Percentiles rank a stretch among this genome's conserved stretches.
Evolutionary conservation across 2,329 filamentous ascomycete species (phyloP).

Genomic region (Fusarium pininemorale): DNA sequence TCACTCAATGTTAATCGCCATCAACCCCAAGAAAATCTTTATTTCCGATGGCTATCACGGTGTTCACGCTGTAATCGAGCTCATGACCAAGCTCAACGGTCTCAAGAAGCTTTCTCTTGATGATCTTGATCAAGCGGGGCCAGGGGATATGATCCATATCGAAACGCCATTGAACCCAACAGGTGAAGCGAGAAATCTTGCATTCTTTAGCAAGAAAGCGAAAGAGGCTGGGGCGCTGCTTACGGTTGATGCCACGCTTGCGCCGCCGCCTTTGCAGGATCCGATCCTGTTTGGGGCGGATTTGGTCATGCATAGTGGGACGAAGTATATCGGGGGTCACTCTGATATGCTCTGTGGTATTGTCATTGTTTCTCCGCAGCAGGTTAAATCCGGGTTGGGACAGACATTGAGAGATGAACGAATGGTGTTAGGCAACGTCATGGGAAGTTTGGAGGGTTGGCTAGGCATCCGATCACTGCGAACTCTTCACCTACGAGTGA

Average conservation of each 20-base stretch:
- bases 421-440: constrained; percentile 78
- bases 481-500: constrained; percentile 84
- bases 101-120: constrained; percentile 78
- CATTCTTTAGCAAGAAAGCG: constrained; percentile 76
- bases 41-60: constrained; percentile 92
- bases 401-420: constrained; percentile 71
- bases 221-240: constrained; percentile 75
- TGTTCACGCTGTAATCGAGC: constrained; percentile 82
- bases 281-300: constrained; percentile 85
- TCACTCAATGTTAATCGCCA: constrained; percentile 81
- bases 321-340: constrained; percentile 96
- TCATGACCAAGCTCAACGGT: constrained; percentile 79
- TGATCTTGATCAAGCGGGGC: constrained; percentile 68
- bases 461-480: constrained; percentile 85
- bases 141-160: constrained; percentile 81
- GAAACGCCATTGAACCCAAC: constrained; percentile 95
- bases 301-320: constrained; percentile 88
- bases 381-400: constrained; percentile 60
- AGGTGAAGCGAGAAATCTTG: constrained; percentile 80
- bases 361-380: constrained; percentile 67
- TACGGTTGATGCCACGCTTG: constrained; percentile 91
- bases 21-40: constrained; percentile 83
- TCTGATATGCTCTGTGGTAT: constrained; percentile 92
- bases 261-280: constrained; percentile 85
- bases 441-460: constrained; percentile 92